Percentiles rank a stretch among this genome's conserved stretches.
Evolutionary conservation across 2,329 filamentous ascomycete species (phyloP).

Genomic region (Metarhizium anisopliae): DNA sequence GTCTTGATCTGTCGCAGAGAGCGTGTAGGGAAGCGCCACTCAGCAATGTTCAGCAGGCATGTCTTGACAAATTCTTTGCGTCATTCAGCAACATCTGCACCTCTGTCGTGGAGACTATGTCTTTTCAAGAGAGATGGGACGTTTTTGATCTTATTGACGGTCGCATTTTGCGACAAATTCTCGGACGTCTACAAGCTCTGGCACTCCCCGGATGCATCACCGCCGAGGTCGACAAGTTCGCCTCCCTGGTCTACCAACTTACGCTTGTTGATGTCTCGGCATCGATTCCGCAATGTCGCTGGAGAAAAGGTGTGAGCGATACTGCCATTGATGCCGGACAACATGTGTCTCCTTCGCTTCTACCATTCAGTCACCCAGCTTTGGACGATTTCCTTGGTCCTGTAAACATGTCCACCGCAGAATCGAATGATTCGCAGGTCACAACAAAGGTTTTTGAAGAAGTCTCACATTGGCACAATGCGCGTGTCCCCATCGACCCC

Average conservation of each 20-base stretch:
- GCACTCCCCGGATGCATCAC: background rate
- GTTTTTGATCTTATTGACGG: conserved; percentile 24
- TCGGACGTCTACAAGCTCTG: conserved; percentile 8
- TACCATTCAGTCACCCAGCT: conserved; percentile 38
- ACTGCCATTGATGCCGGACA: background rate
- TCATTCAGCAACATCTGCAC: conserved; percentile 15
- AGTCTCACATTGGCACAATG: conserved; percentile 53
- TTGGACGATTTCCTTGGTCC: conserved; percentile 36
- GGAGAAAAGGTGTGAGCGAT: background rate
- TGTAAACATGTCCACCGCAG: conserved; percentile 27
- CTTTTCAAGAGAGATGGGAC: conserved; percentile 14
- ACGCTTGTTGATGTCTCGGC: background rate
- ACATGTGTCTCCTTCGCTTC: conserved; percentile 16
- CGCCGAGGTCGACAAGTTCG: background rate
- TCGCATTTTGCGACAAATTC: conserved; percentile 17
- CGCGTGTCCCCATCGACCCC: conserved; percentile 39
- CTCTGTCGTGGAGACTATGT: conserved; percentile 7
- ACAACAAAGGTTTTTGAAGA: conserved; percentile 34
- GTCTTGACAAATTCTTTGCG: conserved; percentile 3
- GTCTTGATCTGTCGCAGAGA: conserved; percentile 14
- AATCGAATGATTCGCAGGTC: conserved; percentile 12
- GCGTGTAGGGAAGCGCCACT: conserved; percentile 7
- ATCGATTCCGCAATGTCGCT: background rate
- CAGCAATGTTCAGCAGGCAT: background rate
- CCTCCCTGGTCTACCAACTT: background rate